Base-by-base conservation (phyloP, 768 basidiomycete species). In the Sutorius australiensis region DNA sequence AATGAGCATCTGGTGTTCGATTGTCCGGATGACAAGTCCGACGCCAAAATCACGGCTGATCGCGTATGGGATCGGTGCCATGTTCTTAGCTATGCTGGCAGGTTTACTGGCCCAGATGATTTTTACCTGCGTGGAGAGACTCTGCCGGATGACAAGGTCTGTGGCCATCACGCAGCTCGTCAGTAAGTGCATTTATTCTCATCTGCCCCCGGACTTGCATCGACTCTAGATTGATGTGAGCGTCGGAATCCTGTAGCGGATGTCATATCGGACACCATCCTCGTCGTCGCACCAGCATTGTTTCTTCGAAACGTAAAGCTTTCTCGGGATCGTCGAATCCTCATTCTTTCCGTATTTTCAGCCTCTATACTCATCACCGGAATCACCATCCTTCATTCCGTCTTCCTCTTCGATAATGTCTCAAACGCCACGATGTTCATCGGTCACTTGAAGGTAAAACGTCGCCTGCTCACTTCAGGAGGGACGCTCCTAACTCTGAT, bases 1-100 rank as follows among this genome's bases (percentile, higher is more conserved):
- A 5, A 62, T 67, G 48, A 69, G 67, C 33, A 67, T 67, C 13
- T 37, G 67, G 6, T 67, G 46, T 34, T 69, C 66, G 3, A 37
- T 69, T 14, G 30, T 58, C 32, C 62, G 65, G 43, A 54, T 67
- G 50, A 45, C 52, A 33, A 55, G 49, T 28, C 66, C 65, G 0
- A 27, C 43, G 1, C 37, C 27, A 39, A 54, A 41, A 28, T 21
- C 52, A 24, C 56, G 58, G 46, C 30, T 57, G 17, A 32, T 54
- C 16, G 55, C 58, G 14, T 60, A 62, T 36, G 38, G 56, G 43
- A 57, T 56, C 19, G 60, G 62, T 16, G 43, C 12, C 17, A 16
- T 56, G 28, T 67, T 67, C 36, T 11, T 58, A n/a, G 40, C 17
- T 1, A 62, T 60, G 55, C 36, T 48, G 17, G 43, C 52, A 19